These are phyloP conservation scores for Diaporthe sp. DNA, from an alignment of 2,329 filamentous ascomycete species.

Conservation along the genomic window DNA sequence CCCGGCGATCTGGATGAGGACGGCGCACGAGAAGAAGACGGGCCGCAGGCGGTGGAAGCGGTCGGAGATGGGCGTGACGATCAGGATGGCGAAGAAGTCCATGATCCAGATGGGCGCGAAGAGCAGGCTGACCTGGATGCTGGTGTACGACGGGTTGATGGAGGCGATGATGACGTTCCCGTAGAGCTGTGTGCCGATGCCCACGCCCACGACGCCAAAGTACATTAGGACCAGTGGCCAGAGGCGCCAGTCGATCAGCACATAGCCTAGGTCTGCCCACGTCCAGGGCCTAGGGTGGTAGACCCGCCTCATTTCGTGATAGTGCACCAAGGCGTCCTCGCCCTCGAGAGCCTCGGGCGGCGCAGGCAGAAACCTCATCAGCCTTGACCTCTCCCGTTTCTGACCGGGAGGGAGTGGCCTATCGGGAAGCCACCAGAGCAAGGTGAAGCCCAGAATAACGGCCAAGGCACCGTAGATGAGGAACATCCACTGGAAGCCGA, in stretches of 20 bases:
- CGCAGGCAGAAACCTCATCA: conserved; percentile 74
- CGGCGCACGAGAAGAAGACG: conserved; percentile 82
- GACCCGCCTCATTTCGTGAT: conserved; percentile 82
- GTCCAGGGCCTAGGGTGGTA: conserved; percentile 83
- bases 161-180: conserved; percentile 86
- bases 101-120: conserved; percentile 95
- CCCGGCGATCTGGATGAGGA: conserved; percentile 82
- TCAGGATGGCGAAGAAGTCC: conserved; percentile 87
- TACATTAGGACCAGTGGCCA: conserved; percentile 93
- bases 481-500: conserved; percentile 94
- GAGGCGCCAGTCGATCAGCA: conserved; percentile 86
- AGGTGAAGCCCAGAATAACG: conserved; percentile 74
- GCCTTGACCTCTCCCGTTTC: conserved; percentile 57
- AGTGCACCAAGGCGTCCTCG: conserved; percentile 83
- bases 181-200: conserved; percentile 90
- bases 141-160: conserved; percentile 79
- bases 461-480: conserved; percentile 84
- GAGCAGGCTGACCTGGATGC: conserved; percentile 81
- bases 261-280: conserved; percentile 73
- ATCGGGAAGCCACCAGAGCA: conserved; percentile 93
- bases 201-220: conserved; percentile 92
- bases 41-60: conserved; percentile 85
- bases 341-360: conserved; percentile 78
- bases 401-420: conserved; percentile 81
- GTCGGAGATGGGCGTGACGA: conserved; percentile 87